Base-by-base conservation (phyloP, 2,329 filamentous ascomycete species). In the Hirsutella rhossiliensis region DNA sequence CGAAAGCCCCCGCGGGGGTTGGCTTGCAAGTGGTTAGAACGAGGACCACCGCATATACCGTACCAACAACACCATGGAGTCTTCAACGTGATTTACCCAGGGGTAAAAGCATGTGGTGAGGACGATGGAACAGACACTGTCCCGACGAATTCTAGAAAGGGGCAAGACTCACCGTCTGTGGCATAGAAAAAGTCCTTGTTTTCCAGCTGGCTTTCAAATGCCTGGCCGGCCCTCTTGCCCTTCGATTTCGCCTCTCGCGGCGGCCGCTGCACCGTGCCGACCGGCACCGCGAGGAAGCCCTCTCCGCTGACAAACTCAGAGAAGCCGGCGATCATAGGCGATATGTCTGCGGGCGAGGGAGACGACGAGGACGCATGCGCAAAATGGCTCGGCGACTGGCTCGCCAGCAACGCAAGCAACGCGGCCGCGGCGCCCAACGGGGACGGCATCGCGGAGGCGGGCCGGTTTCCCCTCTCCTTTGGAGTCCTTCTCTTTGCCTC, bases 171-270 rank as follows among this genome's bases (percentile, higher is more conserved):
- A 66, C 64, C 47, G 13, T 65, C 54, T 9, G 63, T 62, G 6
- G 63, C 56, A 41, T 68, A 68, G 43, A 65, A 67, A 42, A 58
- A 62, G 12, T 65, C 54, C 45, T 47, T 57, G 40, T 68, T 68
- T 11, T 60, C 50, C 27, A 68, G 48, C 15, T 48, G 46, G 3
- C 57, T 54, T 29, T 58, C 51, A 18, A 65, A 54, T 11, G 59
- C 48, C 11, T 54, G 53, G 34, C 54, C 53, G 39, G 52, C 51
- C 30, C 52, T 36, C 46, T 49, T 58, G 28, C 43, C 43, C 18
- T 54, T 54, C 20, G 47, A 19, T 17, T 19, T 7, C 15, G 17
- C 8, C n/a, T n/a, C 9, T 19, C 18, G 13, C 32, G 45, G 49
- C 11, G 54, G 50, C 40, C 52, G 53, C 42, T 59, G 48, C 32